These are phyloP conservation scores for Phytopythium delawarense DNA, from an alignment of 352 stramenopile genomes.

Conservation along the genomic window DNA sequence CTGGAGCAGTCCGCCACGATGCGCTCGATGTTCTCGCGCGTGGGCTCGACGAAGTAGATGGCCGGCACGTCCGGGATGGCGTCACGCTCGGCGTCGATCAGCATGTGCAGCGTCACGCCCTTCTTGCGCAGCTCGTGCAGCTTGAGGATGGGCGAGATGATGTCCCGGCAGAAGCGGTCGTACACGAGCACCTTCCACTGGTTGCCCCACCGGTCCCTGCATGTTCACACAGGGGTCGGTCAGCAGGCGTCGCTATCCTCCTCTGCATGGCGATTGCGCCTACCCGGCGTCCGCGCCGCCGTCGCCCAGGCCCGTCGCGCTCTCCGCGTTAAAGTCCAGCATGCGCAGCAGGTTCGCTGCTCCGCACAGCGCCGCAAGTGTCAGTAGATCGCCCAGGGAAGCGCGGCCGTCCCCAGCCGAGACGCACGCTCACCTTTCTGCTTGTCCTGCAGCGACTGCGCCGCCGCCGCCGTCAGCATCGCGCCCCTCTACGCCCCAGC, in stretches of 20 bases:
- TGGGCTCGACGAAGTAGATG: conserved; percentile 97
- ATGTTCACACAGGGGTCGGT: background rate
- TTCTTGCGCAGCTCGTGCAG: conserved; percentile 95
- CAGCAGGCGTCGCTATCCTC: background rate
- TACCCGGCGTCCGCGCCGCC: conserved; percentile 32
- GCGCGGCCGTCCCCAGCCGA: too few species aligned
- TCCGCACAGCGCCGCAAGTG: background rate
- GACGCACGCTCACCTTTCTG: conserved; percentile 53
- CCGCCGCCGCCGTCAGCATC: conserved; percentile 32
- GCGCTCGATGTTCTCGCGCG: conserved; percentile 91
- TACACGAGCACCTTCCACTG: conserved; percentile 98
- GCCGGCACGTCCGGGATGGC: conserved; percentile 96
- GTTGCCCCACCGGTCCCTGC: conserved; percentile 72
- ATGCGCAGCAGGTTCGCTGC: conserved; percentile 79
- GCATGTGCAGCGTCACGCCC: conserved; percentile 96
- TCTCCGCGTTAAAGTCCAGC: conserved; percentile 84
- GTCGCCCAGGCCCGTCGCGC: conserved; percentile 25
- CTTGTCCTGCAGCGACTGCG: conserved; percentile 74
- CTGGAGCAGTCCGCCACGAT: conserved; percentile 93
- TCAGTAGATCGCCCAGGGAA: conserved; percentile 1
- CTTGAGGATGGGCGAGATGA: conserved; percentile 98
- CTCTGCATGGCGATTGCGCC: too few species aligned
- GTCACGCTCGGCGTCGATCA: conserved; percentile 93
- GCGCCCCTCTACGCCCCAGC: background rate
- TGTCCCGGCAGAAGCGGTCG: conserved; percentile 93